Base-by-base conservation (phyloP, 202 grass and related monocot species). In the Bolboschoenoplectus hybrid region DNA sequence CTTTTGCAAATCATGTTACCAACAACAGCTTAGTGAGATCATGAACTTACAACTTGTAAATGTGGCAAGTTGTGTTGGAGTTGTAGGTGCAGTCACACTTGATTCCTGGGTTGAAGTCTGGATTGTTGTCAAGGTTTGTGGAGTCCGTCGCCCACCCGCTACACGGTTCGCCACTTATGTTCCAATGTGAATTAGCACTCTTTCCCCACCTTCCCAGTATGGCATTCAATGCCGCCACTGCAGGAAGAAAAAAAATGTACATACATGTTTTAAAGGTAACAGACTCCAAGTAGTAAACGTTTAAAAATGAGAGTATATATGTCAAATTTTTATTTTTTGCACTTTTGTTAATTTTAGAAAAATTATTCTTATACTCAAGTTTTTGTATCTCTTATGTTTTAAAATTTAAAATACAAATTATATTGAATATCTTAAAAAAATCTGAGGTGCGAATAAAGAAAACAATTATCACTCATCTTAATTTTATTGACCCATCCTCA, bases 101-200 rank as follows among this genome's bases (percentile, higher is more conserved):
- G 67, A 97, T 89, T 66, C 5, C 85, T 0, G 90, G 94, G 71
- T 90, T 97, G 79, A 92, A 81, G 46, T 12, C 2, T 0, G 1
- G 16, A 19, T 36, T 47, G 19, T 3, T 10, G 85, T 86, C 78
- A 19, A 91, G 5, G 14, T 64, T 2, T 50, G 88, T 87, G 3
- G 2, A 20, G 38, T 94, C 90, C 47, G 81, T 60, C 81, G 94
- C 89, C 55, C 60, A 40, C 34, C 91, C 91, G 82, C 82, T 93
- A 90, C 94, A 93, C 4, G 67, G 91, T 50, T 97, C 88, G 41
- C 94, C 91, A 73, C 85, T 92, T 83, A 85, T 87, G 88, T 97
- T 97, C 94, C 94, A 96, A 52, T 64, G 2, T 12, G 84, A 0
- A 2, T 89, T 75, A 13, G 91, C 87, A 5, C 6, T 75, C 85